Conservation (phyloP, 345 rosid species). For the Eucalyptus curtisii region DNA sequence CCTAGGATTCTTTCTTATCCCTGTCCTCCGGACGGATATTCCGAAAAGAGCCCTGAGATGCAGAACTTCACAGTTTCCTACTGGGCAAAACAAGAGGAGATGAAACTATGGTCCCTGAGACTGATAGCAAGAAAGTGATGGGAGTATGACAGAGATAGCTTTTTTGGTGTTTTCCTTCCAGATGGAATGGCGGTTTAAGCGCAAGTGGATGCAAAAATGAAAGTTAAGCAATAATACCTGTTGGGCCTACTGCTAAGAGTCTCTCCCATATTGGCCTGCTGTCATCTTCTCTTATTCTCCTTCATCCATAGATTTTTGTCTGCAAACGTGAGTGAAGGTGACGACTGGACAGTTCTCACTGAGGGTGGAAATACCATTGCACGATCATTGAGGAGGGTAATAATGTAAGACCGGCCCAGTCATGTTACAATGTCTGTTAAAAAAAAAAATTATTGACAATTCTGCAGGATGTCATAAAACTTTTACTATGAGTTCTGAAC, state of each 20-base stretch:
- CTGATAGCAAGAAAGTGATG: neutral
- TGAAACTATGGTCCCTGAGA: neutral
- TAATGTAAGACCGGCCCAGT: neutral
- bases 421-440: neutral
- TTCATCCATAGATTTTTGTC: rapidly evolving
- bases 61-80: neutral
- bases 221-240: neutral
- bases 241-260: neutral
- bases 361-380: neutral
- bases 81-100: neutral
- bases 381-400: neutral
- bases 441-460: neutral
- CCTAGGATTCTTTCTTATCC: neutral
- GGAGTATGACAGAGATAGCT: neutral
- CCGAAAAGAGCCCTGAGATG: neutral
- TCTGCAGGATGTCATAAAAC: neutral
- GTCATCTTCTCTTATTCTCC: neutral
- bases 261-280: neutral
- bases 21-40: neutral
- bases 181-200: neutral
- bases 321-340: neutral
- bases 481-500: neutral
- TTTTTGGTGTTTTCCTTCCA: neutral
- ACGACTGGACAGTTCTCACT: neutral
- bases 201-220: neutral